Percentiles rank a stretch among this genome's conserved stretches.
Conservation (phyloP, 441 rosid species). For the Macaranga tanarius region DNA sequence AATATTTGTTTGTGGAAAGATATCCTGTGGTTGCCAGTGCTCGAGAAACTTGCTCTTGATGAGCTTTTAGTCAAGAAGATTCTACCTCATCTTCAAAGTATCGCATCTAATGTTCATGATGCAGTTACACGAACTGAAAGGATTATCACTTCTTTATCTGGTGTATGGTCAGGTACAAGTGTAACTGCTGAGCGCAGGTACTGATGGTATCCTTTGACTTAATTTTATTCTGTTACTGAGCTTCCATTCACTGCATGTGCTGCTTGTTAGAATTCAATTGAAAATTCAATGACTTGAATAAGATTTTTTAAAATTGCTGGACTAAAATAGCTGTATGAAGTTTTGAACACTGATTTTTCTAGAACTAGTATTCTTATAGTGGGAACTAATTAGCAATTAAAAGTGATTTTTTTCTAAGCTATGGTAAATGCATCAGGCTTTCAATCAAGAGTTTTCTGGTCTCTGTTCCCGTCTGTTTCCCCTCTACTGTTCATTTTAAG, state of each 20-base stretch:
- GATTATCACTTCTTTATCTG: conserved; percentile 68
- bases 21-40: conserved; percentile 67
- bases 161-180: conserved; percentile 76
- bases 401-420: background rate
- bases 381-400: background rate
- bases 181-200: conserved; percentile 62
- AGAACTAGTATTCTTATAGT: background rate
- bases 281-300: background rate
- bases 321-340: background rate
- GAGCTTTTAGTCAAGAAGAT: conserved; percentile 80
- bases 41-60: conserved; percentile 80
- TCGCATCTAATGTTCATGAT: conserved; percentile 75
- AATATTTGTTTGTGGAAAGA: conserved; percentile 93
- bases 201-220: background rate
- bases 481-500: background rate
- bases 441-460: background rate
- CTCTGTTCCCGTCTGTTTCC: background rate
- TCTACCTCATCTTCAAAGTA: conserved; percentile 80
- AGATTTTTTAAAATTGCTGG: background rate
- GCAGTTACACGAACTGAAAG: conserved; percentile 88
- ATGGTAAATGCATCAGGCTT: background rate
- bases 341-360: background rate
- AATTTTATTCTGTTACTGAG: background rate
- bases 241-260: background rate
- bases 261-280: background rate